phyloP scores from a whole-genome alignment of 2,329 filamentous ascomycete species.

The Microsporum audouinii region DNA sequence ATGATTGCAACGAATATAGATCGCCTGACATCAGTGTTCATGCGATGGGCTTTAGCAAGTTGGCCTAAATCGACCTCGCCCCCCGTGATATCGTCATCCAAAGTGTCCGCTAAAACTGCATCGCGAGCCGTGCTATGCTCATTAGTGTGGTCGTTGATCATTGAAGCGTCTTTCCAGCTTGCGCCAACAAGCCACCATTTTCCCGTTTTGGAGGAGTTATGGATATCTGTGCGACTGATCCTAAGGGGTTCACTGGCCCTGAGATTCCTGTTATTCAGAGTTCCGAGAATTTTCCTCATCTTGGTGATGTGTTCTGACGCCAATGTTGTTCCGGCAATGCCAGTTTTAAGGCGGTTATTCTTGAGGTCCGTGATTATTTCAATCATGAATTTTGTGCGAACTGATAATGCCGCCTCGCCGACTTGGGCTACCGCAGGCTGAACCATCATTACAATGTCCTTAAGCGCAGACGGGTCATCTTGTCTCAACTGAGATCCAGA shows the following conservation, averaged over 20 bases:
- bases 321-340: slow-evolving; percentile 56
- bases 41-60: slow-evolving; percentile 68
- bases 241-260: slow-evolving; percentile 72
- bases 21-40: slow-evolving; percentile 75
- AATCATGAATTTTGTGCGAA: slow-evolving; percentile 93
- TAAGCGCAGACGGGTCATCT: slow-evolving; percentile 78
- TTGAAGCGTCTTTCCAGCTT: slow-evolving; percentile 54
- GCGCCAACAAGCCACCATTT: slow-evolving; percentile 99
- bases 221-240: slow-evolving; percentile 70
- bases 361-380: slow-evolving; percentile 91
- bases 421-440: slow-evolving; percentile 58
- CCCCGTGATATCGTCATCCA: slow-evolving; percentile 34
- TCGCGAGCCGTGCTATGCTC: slow-evolving; percentile 18
- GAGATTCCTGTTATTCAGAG: slow-evolving; percentile 52
- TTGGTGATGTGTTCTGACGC: slow-evolving; percentile 70
- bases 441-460: slow-evolving; percentile 73
- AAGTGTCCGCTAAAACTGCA: slow-evolving; percentile 8
- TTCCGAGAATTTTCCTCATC: slow-evolving; percentile 79
- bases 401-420: slow-evolving; percentile 61
- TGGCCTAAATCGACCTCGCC: slow-evolving; percentile 52
- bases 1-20: slow-evolving; percentile 92
- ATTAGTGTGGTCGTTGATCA: slow-evolving; percentile 13
- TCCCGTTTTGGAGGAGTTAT: slow-evolving; percentile 70
- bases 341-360: slow-evolving; percentile 79
- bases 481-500: slow-evolving; percentile 72